phyloP scores from a whole-genome alignment of 1,284 basidiomycete species.

The Fomitopsis palustris region DNA sequence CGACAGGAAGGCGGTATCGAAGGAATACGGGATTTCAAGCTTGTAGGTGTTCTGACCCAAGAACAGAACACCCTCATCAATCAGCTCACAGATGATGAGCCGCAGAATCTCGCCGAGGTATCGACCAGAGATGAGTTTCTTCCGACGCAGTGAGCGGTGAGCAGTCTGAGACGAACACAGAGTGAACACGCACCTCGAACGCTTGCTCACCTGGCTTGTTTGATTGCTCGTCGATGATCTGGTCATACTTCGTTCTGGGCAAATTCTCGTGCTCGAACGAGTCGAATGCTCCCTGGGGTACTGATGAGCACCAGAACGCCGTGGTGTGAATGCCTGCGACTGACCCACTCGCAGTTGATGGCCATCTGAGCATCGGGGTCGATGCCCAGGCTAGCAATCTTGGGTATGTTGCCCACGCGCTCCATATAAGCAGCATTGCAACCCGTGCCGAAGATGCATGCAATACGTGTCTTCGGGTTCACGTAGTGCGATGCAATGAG shows the following conservation, averaged over 20 bases:
- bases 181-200: constrained; percentile 62
- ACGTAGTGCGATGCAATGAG: constrained; percentile 97
- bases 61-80: constrained; percentile 96
- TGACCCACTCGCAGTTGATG: constrained; percentile 95
- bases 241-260: constrained; percentile 92
- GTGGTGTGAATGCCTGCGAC: constrained; percentile 16
- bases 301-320: too few species aligned
- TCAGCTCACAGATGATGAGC: constrained; percentile 91
- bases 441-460: constrained; percentile 96
- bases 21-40: constrained; percentile 87
- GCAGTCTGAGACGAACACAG: neutral
- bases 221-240: constrained; percentile 87
- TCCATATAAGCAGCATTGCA: constrained; percentile 99
- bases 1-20: constrained; percentile 96
- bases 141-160: neutral
- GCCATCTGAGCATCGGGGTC: constrained; percentile 78
- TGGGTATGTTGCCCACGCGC: constrained; percentile 70
- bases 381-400: constrained; percentile 77
- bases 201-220: constrained; percentile 98
- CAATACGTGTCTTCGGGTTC: constrained; percentile 87
- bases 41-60: constrained; percentile 98
- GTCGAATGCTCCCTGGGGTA: constrained; percentile 88
- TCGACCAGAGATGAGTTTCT: constrained; percentile 98
- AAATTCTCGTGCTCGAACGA: constrained; percentile 94
- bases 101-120: constrained; percentile 97